These are phyloP conservation scores for Chlorophyllum brunneum DNA, from an alignment of 768 basidiomycete species.

Conservation along the genomic window DNA sequence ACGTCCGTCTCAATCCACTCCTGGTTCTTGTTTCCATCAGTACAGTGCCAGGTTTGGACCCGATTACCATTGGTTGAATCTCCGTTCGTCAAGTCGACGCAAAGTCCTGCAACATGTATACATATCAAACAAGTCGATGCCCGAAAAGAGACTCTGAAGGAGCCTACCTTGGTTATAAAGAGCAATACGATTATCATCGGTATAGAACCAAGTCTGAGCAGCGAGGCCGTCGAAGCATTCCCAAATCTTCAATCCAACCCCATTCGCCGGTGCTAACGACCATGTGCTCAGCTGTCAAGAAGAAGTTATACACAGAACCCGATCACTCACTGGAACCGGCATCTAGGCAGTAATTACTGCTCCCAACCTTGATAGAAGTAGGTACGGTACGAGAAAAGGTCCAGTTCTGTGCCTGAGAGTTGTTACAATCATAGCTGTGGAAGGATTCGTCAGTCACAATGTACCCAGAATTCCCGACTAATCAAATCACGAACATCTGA, in stretches of 20 bases:
- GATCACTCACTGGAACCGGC: constrained; percentile 27
- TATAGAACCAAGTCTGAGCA: constrained; percentile 23
- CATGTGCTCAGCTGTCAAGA: too few relatives aligned
- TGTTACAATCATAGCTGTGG: constrained; percentile 18
- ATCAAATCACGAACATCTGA: constrained; percentile 23
- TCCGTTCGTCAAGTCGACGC: constrained; percentile 19
- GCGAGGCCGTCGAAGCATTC: constrained; percentile 20
- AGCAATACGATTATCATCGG: constrained; percentile 22
- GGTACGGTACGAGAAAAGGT: constrained; percentile 21
- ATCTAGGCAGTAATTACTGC: constrained; percentile 29
- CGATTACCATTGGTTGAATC: constrained; percentile 12
- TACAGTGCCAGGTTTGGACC: constrained; percentile 18
- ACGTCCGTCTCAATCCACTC: constrained; percentile 15
- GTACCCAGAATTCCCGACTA: background rate
- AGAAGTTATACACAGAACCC: background rate
- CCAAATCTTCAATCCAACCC: constrained; percentile 22
- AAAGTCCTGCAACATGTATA: constrained; percentile 9
- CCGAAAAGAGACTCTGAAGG: too few relatives aligned
- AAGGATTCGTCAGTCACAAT: background rate
- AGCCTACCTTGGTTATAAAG: constrained; percentile 16
- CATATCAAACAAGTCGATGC: background rate
- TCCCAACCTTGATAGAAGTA: background rate
- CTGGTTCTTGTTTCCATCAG: constrained; percentile 16
- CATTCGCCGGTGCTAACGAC: constrained; percentile 11
- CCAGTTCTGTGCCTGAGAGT: constrained; percentile 23